Conservation (phyloP, 2,329 filamentous ascomycete genomes). For the Paraphaeosphaeria sporulosa region DNA sequence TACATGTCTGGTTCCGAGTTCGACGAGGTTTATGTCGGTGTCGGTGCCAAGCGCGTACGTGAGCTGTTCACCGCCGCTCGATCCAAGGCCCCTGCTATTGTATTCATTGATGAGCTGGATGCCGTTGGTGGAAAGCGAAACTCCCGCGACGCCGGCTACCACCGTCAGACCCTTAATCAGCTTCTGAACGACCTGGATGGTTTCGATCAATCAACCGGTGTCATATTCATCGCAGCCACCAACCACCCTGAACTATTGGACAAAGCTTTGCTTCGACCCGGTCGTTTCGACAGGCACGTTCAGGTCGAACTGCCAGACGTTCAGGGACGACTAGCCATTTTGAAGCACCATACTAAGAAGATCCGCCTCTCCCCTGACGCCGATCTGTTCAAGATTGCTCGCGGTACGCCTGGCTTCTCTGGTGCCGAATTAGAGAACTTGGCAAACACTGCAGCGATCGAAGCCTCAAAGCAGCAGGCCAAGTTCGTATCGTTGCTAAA, state of each 20-base stretch:
- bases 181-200: conserved; percentile 96
- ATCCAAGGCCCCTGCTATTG: conserved; percentile 85
- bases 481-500: conserved; percentile 77
- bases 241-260: conserved; percentile 95
- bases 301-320: conserved; percentile 90
- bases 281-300: conserved; percentile 94
- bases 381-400: conserved; percentile 82
- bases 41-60: conserved; percentile 93
- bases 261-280: conserved; percentile 91
- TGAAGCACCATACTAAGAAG: conserved; percentile 93
- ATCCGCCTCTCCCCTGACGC: conserved; percentile 83
- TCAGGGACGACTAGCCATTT: conserved; percentile 87
- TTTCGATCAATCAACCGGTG: conserved; percentile 91
- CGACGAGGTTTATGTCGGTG: conserved; percentile 97
- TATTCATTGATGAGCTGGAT: conserved; percentile 94
- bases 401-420: conserved; percentile 89
- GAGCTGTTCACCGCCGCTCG: conserved; percentile 88
- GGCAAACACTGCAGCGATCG: conserved; percentile 93
- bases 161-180: conserved; percentile 97
- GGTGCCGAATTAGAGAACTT: conserved; percentile 97
- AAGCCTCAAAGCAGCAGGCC: conserved; percentile 87
- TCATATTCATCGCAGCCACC: conserved; percentile 95
- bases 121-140: conserved; percentile 95
- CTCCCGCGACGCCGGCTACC: conserved; percentile 89
- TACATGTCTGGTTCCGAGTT: conserved; percentile 99